Conservation (phyloP, 345 rosid species). For the Bruguiera sexangula region DNA sequence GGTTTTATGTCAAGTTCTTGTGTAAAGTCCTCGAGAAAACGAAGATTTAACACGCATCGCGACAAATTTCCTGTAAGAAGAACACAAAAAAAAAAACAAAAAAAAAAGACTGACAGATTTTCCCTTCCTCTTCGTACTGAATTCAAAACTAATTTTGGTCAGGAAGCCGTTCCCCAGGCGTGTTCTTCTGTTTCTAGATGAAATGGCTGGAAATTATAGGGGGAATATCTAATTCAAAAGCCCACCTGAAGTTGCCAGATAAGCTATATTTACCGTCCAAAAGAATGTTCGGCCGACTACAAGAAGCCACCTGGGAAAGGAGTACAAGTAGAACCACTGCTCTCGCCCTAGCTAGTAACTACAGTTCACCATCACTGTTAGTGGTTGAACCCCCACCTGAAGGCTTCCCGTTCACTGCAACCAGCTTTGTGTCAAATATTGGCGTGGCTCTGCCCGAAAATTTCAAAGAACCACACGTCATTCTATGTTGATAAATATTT, state of each 20-base stretch:
- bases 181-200: too few species aligned
- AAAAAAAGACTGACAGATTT: too few species aligned
- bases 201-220: too few species aligned
- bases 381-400: constrained; percentile 29
- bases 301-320: not conserved
- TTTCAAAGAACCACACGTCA: constrained; percentile 17
- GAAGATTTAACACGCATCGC: too few species aligned
- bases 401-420: constrained; percentile 70
- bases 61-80: too few species aligned
- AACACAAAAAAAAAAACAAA: too few species aligned
- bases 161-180: too few species aligned
- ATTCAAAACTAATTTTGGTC: too few species aligned
- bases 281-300: not conserved
- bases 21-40: too few species aligned
- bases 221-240: not conserved
- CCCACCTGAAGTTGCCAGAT: not conserved
- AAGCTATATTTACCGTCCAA: not conserved
- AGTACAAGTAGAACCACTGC: not conserved
- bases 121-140: too few species aligned
- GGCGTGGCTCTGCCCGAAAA: constrained; percentile 83
- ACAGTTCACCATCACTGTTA: constrained; percentile 39
- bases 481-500: not conserved
- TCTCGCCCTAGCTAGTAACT: constrained; percentile 6
- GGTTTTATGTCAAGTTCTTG: too few species aligned
- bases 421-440: constrained; percentile 85